Percentiles rank a stretch among this genome's conserved stretches.
Conservation (phyloP, 2,329 filamentous ascomycete species). For the Hymenoscyphus infarciens region DNA sequence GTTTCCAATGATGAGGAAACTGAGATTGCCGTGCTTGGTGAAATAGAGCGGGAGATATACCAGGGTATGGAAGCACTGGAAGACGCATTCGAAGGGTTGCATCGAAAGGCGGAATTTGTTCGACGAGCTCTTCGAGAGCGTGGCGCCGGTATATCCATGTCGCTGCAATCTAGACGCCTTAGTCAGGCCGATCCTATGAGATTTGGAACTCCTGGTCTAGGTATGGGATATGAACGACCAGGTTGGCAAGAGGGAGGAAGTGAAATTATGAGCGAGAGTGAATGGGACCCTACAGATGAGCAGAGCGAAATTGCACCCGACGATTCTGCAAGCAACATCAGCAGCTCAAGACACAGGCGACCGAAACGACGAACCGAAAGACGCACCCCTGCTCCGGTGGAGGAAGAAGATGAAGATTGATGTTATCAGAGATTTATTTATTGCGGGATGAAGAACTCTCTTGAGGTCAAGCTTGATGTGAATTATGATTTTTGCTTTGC, state of each 20-base stretch:
- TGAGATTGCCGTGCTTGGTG: slow-evolving; percentile 83
- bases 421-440: neutral
- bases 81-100: slow-evolving; percentile 89
- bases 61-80: slow-evolving; percentile 91
- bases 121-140: slow-evolving; percentile 77
- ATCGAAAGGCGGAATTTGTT: slow-evolving; percentile 77
- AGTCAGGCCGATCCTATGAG: slow-evolving; percentile 37
- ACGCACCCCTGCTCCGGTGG: slow-evolving; percentile 68
- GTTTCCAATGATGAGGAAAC: slow-evolving; percentile 93
- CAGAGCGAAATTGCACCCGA: slow-evolving; percentile 66
- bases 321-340: slow-evolving; percentile 78
- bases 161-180: slow-evolving; percentile 30
- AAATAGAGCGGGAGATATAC: slow-evolving; percentile 91
- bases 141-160: slow-evolving; percentile 62
- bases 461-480: neutral
- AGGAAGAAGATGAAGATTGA: slow-evolving; percentile 56
- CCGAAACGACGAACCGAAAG: slow-evolving; percentile 66
- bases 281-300: slow-evolving; percentile 42
- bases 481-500: neutral
- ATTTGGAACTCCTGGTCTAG: slow-evolving; percentile 38
- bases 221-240: slow-evolving; percentile 35
- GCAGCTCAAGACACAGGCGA: slow-evolving; percentile 62
- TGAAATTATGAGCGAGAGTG: slow-evolving; percentile 47
- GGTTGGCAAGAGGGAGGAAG: slow-evolving; percentile 29
- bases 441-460: neutral